Evolutionary conservation across 2,329 filamentous ascomycete species (phyloP).

Genomic region (Colletotrichum acutatum): DNA sequence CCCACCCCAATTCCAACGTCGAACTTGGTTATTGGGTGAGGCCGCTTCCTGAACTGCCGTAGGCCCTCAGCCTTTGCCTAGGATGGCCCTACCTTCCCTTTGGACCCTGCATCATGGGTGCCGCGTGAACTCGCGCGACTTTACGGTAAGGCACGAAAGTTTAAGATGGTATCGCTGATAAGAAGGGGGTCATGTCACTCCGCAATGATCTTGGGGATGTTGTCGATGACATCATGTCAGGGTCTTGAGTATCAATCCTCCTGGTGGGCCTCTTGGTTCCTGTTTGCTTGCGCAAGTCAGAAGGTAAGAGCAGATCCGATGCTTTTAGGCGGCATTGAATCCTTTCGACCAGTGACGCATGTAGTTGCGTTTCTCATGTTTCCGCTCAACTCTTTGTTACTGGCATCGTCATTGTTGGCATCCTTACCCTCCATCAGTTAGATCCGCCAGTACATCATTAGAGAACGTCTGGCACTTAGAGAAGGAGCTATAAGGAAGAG

Average conservation of each 20-base stretch:
- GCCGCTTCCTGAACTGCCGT: neutral
- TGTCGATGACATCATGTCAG: neutral
- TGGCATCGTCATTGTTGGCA: no score
- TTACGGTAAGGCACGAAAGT: neutral
- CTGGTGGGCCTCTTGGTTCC: neutral
- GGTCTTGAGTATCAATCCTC: neutral
- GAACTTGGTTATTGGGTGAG: neutral
- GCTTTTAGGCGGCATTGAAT: no score
- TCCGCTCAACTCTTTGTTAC: no score
- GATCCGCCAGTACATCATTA: no score
- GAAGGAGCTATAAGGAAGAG: no score
- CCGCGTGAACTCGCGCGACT: constrained; percentile 1
- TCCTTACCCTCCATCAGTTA: no score
- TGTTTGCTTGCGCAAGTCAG: neutral
- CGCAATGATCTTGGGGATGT: neutral
- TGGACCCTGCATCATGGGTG: neutral
- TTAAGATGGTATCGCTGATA: neutral
- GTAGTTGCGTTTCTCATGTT: no score
- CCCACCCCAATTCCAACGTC: constrained; percentile 9
- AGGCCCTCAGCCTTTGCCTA: neutral
- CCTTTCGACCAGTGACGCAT: no score
- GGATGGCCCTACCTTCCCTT: neutral
- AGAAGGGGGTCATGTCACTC: neutral
- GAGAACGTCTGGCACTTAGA: no score
- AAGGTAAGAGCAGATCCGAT: neutral